Base-by-base conservation (phyloP, 805 yeast species). In the Nakazawaea holstii region DNA sequence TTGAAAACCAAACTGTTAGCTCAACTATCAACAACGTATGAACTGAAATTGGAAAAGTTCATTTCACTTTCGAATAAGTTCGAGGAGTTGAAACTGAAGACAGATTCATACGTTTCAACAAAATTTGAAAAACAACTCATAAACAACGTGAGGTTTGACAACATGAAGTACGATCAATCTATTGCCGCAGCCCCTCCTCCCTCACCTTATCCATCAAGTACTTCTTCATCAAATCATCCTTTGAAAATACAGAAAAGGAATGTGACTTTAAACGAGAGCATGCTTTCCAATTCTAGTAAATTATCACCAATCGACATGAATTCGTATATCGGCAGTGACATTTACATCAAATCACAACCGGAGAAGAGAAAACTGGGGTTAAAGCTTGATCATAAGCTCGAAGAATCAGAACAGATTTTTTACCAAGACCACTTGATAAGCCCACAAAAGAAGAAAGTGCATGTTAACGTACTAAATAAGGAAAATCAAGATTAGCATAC, bases 111-210 rank as follows among this genome's bases (percentile, higher is more conserved):
- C 33, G 9, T 43, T 9, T 29, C 39, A 10, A 1, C 35, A 15
- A 42, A 24, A 29, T 41, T 41, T 8, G 45, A 46, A 11, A 41
- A 28, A 36, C 24, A 28, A 10, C 14, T 42, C 6, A 17, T 48
- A 27, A 48, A 48, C 15, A 28, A 42, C 30, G 39, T 39, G 17
- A 47, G 32, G 20, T 47, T 47, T 31, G 50, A 47, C n/a, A 24
- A 47, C n/a, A 24, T 46, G 35, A 28, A 27, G 8, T 30, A 39
- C 14, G 42, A 38, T 8, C 42, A 11, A 15, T n/a, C 15, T 5
- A 15, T 10, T n/a, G 8, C n/a, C n/a, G 9, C 36, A 9, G 17
- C 10, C 15, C 14, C 42, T 8, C 30, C 42, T 24, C 10, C 35
- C 4, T 39, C 42, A 28, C 15, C 35, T 14, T 39, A n/a, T 20